Base-by-base conservation (phyloP, 2,329 filamentous ascomycete genomes). In the Curvularia eragrostidis region DNA sequence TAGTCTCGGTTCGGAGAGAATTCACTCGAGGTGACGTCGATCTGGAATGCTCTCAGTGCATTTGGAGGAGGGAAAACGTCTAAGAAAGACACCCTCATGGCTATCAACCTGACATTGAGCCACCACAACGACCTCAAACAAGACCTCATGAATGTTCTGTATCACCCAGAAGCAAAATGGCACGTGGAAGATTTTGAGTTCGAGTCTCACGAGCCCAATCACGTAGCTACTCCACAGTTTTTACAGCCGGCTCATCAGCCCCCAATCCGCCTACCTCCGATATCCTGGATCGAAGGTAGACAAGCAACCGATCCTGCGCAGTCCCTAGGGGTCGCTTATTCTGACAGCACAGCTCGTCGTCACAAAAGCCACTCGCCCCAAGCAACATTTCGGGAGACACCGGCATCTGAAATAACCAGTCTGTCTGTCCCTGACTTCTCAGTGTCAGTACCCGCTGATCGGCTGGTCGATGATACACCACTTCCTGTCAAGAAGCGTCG, bases 191-290 rank as follows among this genome's bases (percentile, higher is more conserved):
- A 73, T 43, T 72, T 70, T 26, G 69, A 73, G 32, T 71, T 68
- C 28, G 60, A 64, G 18, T 48, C 58, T 24, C 24, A 38, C 28
- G 54, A 48, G 21, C 46, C 52, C 26, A 12, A 5, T 41, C 13
- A 36, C 34, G 39, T 46, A 53, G 30, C 50, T n/a, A 43, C 41
- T 3, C 69, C 71, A 7, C 57, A 53, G 5, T 69, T 67, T 47
- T 55, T 75, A 26, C 64, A 75, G 36, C 67, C 70, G 3, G 28
- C 57, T 19, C 66, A 73, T 50, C 56, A 73, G 28, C 69, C 64
- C 12, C 64, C 68, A 19, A 50, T 70, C 26, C 59, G 54, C 21
- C 48, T 70, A 12, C 67, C 69, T 30, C 59, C 63, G 1, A 49
- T 64, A 1, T 59, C 55, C 2, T 69, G 68, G 66, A 43, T 54